Conservation (phyloP, 2,329 filamentous ascomycete genomes). For the Trichoderma endophyticum region DNA sequence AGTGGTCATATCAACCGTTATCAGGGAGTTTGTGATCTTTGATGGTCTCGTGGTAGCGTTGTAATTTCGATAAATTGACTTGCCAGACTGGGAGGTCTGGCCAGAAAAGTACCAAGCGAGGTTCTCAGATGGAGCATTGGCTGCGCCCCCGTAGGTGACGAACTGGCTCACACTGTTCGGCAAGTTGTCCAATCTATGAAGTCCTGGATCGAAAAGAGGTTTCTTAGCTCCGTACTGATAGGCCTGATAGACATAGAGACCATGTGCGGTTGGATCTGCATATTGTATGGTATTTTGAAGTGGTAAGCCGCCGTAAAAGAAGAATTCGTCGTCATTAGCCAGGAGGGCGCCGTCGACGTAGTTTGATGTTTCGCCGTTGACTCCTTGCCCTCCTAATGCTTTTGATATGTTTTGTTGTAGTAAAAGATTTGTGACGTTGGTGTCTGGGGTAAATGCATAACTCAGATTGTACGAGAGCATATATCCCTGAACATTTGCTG, state of each 20-base stretch:
- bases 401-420: constrained; percentile 44
- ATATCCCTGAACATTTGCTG: constrained; percentile 51
- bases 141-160: constrained; percentile 61
- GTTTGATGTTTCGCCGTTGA: constrained; percentile 53
- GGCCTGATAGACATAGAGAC: constrained; percentile 49
- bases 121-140: constrained; percentile 66
- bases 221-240: constrained; percentile 50
- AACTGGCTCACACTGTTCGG: constrained; percentile 54
- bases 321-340: constrained; percentile 61
- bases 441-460: constrained; percentile 48
- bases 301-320: constrained; percentile 59
- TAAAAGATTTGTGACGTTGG: constrained; percentile 54
- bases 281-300: constrained; percentile 35
- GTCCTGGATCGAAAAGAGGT: constrained; percentile 42
- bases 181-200: constrained; percentile 39
- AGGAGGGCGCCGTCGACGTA: constrained; percentile 63
- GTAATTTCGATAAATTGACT: constrained; percentile 43
- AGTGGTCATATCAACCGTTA: constrained; percentile 57
- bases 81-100: constrained; percentile 48
- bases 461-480: constrained; percentile 60
- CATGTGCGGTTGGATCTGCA: constrained; percentile 39
- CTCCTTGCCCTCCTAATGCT: constrained; percentile 44
- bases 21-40: constrained; percentile 54
- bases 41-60: constrained; percentile 38
- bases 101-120: constrained; percentile 70